A percentile compares a stretch with the other conserved stretches of the same genome.
phyloP scores from a whole-genome alignment of 1,139 yeast genomes.

The Suhomyces chickasaworum region DNA sequence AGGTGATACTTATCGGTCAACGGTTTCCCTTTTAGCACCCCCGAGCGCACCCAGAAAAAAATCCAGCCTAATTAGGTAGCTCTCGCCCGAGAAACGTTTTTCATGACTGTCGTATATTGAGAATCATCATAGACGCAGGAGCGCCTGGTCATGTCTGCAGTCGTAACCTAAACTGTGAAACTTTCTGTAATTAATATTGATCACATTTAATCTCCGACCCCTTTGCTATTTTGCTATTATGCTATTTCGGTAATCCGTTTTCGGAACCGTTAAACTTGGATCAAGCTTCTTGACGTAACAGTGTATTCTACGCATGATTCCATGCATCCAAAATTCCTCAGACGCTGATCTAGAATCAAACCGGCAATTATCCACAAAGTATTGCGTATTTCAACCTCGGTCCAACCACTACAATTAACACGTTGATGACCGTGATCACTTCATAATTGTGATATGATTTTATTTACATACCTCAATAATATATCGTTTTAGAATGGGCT shows the following conservation, averaged over 20 bases:
- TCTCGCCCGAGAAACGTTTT: neutral
- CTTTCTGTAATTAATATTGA: neutral
- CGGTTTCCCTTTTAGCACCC: neutral
- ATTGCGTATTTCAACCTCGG: too few species aligned
- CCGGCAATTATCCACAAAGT: too few species aligned
- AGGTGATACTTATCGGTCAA: neutral
- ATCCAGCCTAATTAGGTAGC: neutral
- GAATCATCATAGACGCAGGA: neutral
- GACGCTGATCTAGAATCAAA: neutral
- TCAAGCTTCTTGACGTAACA: neutral
- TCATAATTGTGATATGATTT: neutral
- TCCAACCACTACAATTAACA: neutral
- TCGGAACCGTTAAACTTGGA: neutral
- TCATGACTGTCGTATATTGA: neutral
- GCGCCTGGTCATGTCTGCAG: neutral
- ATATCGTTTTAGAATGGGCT: too few species aligned
- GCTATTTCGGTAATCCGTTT: too few species aligned
- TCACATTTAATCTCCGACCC: neutral
- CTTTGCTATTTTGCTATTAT: too few species aligned
- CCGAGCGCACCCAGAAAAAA: too few species aligned
- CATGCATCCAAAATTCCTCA: neutral
- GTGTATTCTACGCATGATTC: neutral
- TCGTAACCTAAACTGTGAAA: neutral
- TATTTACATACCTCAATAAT: neutral
- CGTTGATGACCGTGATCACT: neutral